Percentiles rank a stretch among this genome's conserved stretches.
These are phyloP conservation scores for Suhomyces wounanorum DNA, from an alignment of 1,139 yeast species.

Conservation along the genomic window DNA sequence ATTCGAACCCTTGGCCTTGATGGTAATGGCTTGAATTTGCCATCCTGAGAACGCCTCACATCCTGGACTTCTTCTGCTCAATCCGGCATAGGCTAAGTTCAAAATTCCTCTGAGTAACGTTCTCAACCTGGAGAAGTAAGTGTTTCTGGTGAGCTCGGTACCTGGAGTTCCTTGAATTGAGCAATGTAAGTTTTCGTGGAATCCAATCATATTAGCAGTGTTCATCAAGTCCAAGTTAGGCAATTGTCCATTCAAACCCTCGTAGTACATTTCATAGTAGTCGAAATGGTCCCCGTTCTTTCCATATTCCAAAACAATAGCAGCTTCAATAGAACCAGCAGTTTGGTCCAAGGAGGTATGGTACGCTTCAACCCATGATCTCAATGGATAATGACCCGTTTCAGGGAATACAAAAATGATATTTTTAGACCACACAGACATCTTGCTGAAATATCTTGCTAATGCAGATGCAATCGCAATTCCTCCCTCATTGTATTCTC, in stretches of 20 bases:
- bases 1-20: conserved; percentile 56
- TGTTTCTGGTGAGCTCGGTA: conserved; percentile 46
- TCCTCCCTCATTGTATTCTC: conserved; percentile 75
- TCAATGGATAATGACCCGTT: conserved; percentile 65
- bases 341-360: conserved; percentile 83
- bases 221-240: conserved; percentile 92
- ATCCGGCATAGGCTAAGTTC: conserved; percentile 71
- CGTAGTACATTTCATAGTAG: conserved; percentile 73
- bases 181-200: conserved; percentile 72
- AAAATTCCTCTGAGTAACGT: conserved; percentile 66
- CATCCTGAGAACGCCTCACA: conserved; percentile 94
- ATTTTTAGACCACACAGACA: conserved; percentile 96
- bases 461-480: conserved; percentile 70
- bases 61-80: conserved; percentile 59
- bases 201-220: conserved; percentile 68
- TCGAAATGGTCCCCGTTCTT: conserved; percentile 68
- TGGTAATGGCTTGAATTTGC: conserved; percentile 89
- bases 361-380: conserved; percentile 94
- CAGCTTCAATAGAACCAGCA: conserved; percentile 96
- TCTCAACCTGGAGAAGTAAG: conserved; percentile 56
- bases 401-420: conserved; percentile 83
- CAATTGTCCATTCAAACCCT: conserved; percentile 91
- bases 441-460: conserved; percentile 74
- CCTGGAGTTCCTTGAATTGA: conserved; percentile 63
- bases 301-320: conserved; percentile 81